Base-by-base conservation (phyloP, 2,329 filamentous ascomycete genomes). In the Ceratocystis variospora region DNA sequence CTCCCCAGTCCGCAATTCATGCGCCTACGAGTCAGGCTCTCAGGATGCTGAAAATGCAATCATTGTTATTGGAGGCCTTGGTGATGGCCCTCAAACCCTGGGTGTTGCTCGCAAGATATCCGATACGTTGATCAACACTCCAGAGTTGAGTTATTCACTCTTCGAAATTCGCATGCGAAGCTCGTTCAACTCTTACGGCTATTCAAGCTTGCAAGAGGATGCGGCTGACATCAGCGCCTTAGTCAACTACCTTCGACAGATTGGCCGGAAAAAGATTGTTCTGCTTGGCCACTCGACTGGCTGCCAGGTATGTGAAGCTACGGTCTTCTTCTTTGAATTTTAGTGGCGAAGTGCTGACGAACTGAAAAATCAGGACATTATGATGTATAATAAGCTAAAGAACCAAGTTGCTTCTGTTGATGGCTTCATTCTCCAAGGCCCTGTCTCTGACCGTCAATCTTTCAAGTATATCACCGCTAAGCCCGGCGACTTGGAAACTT, bases 381-480 rank as follows among this genome's bases (percentile, higher is more conserved):
- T 84, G 74, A 80, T 81, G 69, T 85, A 84, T 66, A 76, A 76
- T 22, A 74, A 78, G 64, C 77, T 77, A 28, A 72, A 73, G 62
- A 71, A 78, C 45, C 71, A 72, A 5, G 74, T 75, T 50, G 76
- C 82, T 12, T 81, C 83, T 0, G 76, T 96, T 1, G 84, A 94
- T 68, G 91, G 87, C 45, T 86, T 85, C 62, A 87, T 96, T 57
- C 76, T 96, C 65, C 91, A 96, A 74, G 90, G 87, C 0, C 86
- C 89, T 0, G 86, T 92, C 2, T 89, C 85, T 1, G 90, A 96
- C 73, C 81, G 90, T 37, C 87, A 95, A 73, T 82, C 80, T 0
- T 72, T 88, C 10, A 75, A 22, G 75, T 2, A 72, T 76, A 3
- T 72, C 80, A 5, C 75, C 83, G 62, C 61, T 3, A 17, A 66